These are phyloP conservation scores for Saccharomyces uvarum DNA, from an alignment of 1,139 yeast species.

Conservation along the genomic window DNA sequence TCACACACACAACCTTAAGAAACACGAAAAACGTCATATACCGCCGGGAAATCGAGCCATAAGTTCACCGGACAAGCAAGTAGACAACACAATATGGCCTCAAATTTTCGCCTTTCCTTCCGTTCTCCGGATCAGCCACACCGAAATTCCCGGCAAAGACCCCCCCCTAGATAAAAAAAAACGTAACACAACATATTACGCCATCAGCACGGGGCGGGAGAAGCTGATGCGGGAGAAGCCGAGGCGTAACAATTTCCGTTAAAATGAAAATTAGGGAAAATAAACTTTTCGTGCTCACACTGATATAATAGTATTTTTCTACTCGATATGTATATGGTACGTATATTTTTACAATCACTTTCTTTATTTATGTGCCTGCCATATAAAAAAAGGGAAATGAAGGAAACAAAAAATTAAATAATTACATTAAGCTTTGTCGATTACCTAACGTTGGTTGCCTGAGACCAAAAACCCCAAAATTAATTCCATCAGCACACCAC, in stretches of 20 bases:
- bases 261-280: not conserved
- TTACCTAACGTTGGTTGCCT: not conserved
- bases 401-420: not conserved
- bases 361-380: not conserved
- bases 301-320: not conserved
- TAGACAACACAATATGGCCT: not conserved
- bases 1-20: not conserved
- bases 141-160: not conserved
- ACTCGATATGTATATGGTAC: not conserved
- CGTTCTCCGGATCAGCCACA: not conserved
- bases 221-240: not conserved
- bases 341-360: not conserved
- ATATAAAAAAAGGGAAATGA: not conserved
- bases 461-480: not conserved
- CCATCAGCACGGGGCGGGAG: not conserved
- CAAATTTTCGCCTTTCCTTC: not conserved
- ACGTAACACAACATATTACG: not conserved
- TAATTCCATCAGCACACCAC: not conserved
- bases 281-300: not conserved
- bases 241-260: not conserved
- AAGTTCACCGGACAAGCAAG: not conserved
- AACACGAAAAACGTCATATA: not conserved
- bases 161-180: not conserved
- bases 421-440: not conserved
- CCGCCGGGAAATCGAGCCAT: not conserved